phyloP scores from a whole-genome alignment of 805 yeast species.

The Lipomyces sp. region DNA sequence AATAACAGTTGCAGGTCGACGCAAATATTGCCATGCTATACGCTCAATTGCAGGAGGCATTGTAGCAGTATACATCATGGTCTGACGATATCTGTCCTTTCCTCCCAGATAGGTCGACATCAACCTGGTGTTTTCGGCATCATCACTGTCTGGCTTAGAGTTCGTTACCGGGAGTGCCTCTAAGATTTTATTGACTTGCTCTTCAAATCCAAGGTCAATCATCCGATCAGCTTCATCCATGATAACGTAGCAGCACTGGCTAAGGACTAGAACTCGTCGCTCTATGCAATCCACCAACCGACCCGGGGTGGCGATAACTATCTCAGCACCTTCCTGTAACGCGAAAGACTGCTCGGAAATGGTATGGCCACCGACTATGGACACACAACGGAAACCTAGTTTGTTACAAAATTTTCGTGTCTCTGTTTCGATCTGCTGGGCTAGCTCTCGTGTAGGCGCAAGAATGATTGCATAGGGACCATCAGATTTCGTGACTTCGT shows the following conservation, averaged over 20 bases:
- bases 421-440: conserved; percentile 79
- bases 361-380: conserved; percentile 89
- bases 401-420: conserved; percentile 56
- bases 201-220: conserved; percentile 94
- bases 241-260: conserved; percentile 67
- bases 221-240: conserved; percentile 95
- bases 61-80: conserved; percentile 95
- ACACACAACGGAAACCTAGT: conserved; percentile 52
- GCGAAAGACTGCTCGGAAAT: conserved; percentile 71
- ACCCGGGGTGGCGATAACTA: conserved; percentile 94
- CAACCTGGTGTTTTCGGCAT: conserved; percentile 34
- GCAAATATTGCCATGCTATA: conserved; percentile 65
- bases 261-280: conserved; percentile 63
- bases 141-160: conserved; percentile 47
- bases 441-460: conserved; percentile 94
- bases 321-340: conserved; percentile 67
- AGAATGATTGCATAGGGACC: conserved; percentile 77
- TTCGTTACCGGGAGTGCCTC: conserved; percentile 57
- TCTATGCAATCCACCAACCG: conserved; percentile 80
- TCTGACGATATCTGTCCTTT: conserved; percentile 51
- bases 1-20: conserved; percentile 63
- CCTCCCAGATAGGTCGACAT: conserved; percentile 39
- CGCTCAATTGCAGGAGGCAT: conserved; percentile 75
- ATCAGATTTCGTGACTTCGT: conserved; percentile 54
- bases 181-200: conserved; percentile 67